Conservation (phyloP, 768 basidiomycete genomes). For the Neoboletus subvelutipes region DNA sequence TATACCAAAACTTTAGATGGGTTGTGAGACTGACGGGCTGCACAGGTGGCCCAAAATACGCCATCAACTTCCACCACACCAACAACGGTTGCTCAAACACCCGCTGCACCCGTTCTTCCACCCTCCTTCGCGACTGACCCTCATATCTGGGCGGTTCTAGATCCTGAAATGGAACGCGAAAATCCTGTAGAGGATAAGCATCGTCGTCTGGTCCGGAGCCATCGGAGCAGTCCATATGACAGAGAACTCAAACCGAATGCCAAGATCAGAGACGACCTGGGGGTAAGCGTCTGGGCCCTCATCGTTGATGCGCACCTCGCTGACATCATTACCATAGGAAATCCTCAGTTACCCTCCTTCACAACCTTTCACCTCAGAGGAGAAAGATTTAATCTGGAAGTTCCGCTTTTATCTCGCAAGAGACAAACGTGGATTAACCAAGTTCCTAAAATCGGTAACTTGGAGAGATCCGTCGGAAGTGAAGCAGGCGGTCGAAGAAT, state of each 20-base stretch:
- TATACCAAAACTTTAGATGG: constrained; percentile 3
- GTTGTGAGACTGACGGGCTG: neutral
- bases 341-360: constrained; percentile 92
- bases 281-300: constrained; percentile 47
- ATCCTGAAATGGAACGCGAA: constrained; percentile 88
- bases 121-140: constrained; percentile 60
- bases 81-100: constrained; percentile 42
- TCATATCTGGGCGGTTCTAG: constrained; percentile 83
- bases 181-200: constrained; percentile 99
- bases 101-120: constrained; percentile 40
- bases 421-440: constrained; percentile 92
- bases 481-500: constrained; percentile 95
- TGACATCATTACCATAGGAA: constrained; percentile 46
- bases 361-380: constrained; percentile 79
- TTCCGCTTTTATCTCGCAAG: constrained; percentile 96
- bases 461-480: constrained; percentile 97
- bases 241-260: constrained; percentile 96
- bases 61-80: constrained; percentile 44
- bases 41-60: constrained; percentile 41
- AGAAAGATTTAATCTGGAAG: constrained; percentile 97
- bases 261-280: constrained; percentile 89
- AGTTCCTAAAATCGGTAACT: constrained; percentile 96
- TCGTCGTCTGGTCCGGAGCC: constrained; percentile 88
- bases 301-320: neutral
- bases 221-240: constrained; percentile 92